These are phyloP conservation scores for Climacium dendroides DNA, from an alignment of 225 moss, liverwort and hornwort species.

Conservation along the genomic window DNA sequence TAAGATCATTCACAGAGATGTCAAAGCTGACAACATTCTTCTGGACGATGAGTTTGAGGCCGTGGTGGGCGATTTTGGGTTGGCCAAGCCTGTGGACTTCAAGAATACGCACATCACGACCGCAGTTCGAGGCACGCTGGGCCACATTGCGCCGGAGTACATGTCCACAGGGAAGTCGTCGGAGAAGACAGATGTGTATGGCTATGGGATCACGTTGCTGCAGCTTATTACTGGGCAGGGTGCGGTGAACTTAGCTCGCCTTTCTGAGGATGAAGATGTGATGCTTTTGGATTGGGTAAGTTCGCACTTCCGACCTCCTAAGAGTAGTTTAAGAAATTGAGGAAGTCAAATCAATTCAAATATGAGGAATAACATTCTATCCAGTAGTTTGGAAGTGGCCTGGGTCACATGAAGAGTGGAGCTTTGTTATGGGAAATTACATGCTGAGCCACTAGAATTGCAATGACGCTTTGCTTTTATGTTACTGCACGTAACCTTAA, in stretches of 20 bases:
- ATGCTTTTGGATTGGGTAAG: slow-evolving; percentile 95
- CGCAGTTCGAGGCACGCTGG: slow-evolving; percentile 82
- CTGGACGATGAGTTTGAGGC: slow-evolving; percentile 87
- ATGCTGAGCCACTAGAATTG: background rate
- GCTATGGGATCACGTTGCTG: slow-evolving; percentile 81
- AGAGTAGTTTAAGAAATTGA: background rate
- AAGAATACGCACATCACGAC: slow-evolving; percentile 87
- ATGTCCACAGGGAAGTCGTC: slow-evolving; percentile 89
- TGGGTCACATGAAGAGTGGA: background rate
- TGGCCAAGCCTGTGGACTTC: slow-evolving; percentile 83
- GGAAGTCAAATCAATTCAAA: background rate
- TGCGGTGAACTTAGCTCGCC: slow-evolving; percentile 75
- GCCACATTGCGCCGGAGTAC: slow-evolving; percentile 91
- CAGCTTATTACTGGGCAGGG: slow-evolving; percentile 89
- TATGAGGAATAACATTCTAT: background rate
- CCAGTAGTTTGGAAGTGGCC: background rate
- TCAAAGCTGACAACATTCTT: slow-evolving; percentile 90
- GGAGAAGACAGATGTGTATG: slow-evolving; percentile 87
- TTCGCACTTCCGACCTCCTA: background rate
- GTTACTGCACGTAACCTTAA: background rate
- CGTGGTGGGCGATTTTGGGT: slow-evolving; percentile 82
- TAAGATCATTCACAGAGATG: slow-evolving; percentile 91
- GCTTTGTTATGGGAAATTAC: background rate
- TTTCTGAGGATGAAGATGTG: slow-evolving; percentile 80
- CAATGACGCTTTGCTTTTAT: background rate